Base-by-base conservation (phyloP, 2,329 filamentous ascomycete species). In the Trichoderma koningii region DNA sequence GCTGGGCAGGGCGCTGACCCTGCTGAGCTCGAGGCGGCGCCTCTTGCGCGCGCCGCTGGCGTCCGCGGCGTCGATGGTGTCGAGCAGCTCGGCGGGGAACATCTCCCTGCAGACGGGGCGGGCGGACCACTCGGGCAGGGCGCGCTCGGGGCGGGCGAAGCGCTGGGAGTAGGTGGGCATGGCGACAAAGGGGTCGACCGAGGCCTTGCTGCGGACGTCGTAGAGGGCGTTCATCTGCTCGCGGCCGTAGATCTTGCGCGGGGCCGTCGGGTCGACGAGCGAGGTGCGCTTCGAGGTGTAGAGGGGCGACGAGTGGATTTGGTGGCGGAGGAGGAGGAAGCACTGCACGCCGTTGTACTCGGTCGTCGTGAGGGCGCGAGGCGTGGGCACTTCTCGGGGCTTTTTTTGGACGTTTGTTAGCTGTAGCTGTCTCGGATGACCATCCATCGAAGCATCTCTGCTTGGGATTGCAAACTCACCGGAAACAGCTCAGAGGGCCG, bases 401-500 rank as follows among this genome's bases (percentile, higher is more conserved):
- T 23, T 23, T 23, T 23, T 23, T 23, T 86, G 56, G 26, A 14
- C 7, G 12, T 4, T 3, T 50, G 63, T 59, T 57, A 64, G 52
- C 50, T 26, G 9, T 7, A 7, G n/a, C n/a, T n/a, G n/a, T n/a
- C n/a, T n/a, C n/a, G n/a, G n/a, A n/a, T n/a, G n/a, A n/a, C n/a
- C 45, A 19, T 7, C 28, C 30, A 34, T 9, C 19, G 14, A 28
- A 28, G 56, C 23, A 45, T 53, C 10, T 17, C 30, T 12, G n/a
- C 55, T 41, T n/a, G 51, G 45, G 15, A 21, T 41, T 12, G 1
- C 23, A 19, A 12, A 70, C 81, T 66, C 73, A 85, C 84, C 0
- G 85, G 85, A 66, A 87, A 87, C 10, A 85, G 81, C 69, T 87
- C 85, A n/a, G 83, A 83, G 7, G 85, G 85, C 38, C 82, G 79